Base-by-base conservation (phyloP, 106 monocot species). In the Narthecium ossifragum region DNA sequence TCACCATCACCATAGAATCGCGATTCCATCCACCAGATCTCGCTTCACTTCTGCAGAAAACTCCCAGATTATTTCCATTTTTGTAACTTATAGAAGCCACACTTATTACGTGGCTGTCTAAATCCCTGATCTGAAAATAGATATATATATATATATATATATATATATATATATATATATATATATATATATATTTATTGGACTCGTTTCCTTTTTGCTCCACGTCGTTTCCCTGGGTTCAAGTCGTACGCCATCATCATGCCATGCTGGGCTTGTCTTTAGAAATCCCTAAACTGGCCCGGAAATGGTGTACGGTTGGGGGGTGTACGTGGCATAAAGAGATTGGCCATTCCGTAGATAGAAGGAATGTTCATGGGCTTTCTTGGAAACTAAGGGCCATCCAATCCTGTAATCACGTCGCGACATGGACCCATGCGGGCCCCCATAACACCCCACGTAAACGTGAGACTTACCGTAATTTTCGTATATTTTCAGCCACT, bases 341-440 rank as follows among this genome's bases (percentile, higher is more conserved):
- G n/a, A n/a, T n/a, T n/a, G n/a, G n/a, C n/a, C n/a, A n/a, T n/a
- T n/a, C 28, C 32, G 55, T 55, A 55, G 33, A 55, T 55, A 32
- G 8, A 7, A 18, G 1, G 6, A 31, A 0, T 1, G 1, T 24
- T 4, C 32, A 33, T 32, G 31, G 55, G 55, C 55, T 15, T 24
- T 30, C 18, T 55, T 33, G 32, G n/a, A 17, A 17, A 55, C 13
- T 3, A 9, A 5, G 18, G 0, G 15, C n/a, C 55, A 18, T 33
- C 55, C 55, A 33, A 31, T 33, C 31, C 31, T 31, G n/a, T 31
- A 55, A 55, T 32, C 55, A 32, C 18, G 55, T 33, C 55, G 32
- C 18, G 55, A 55, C 33, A 18, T 15, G 55, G 31, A 32, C n/a
- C n/a, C 32, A 6, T 5, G 49, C 21, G 49, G 49, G 49, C 21